Evolutionary conservation across 2,329 filamentous ascomycete genomes (phyloP), one percentile per base, ranked within the genome.

Genomic region (Talaromyces pinophilus): DNA sequence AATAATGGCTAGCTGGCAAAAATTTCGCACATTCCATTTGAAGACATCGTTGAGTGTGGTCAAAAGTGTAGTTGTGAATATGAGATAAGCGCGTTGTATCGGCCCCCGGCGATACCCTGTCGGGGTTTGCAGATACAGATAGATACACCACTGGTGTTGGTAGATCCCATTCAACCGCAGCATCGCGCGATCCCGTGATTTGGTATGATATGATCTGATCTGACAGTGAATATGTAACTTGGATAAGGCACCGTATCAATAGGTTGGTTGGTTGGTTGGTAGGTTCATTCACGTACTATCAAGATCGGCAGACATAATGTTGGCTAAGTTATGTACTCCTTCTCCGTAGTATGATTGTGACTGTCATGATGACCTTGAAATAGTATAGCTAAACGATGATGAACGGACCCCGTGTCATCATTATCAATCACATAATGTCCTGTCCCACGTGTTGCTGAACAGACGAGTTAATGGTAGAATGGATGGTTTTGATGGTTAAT

Each of bases 101-200:
- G 59, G 59, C 8, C 40, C 19, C 22, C 40, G 57, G 40, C 57
- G 40, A 60, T 44, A n/a, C 57, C 25, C 59, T 48, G 30, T 61
- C 30, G 42, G 42, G 33, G 4, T 50, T 30, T 46, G 28, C n/a
- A 46, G 8, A 55, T 35, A 11, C 17, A 33, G 22, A 25, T 17
- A 52, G 22, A n/a, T 35, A 19, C 28, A 55, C 46, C 17, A 35
- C 15, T 35, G 28, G 28, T 2, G 50, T 33, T 33, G 50, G 25
- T n/a, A 33, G 59, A 48, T 25, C 25, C 15, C 30, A 46, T 19
- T 11, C 59, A 30, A 46, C 40, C 59, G 42, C 59, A 61, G 42
- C 28, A 38, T 61, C 25, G 59, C 28, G n/a, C n/a, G 25, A 35
- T 61, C 59, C 28, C 59, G 59, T 61, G 59, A 61, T 48, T 11